Conservation (phyloP, 2,329 filamentous ascomycete genomes). For the Penicillium sp. region DNA sequence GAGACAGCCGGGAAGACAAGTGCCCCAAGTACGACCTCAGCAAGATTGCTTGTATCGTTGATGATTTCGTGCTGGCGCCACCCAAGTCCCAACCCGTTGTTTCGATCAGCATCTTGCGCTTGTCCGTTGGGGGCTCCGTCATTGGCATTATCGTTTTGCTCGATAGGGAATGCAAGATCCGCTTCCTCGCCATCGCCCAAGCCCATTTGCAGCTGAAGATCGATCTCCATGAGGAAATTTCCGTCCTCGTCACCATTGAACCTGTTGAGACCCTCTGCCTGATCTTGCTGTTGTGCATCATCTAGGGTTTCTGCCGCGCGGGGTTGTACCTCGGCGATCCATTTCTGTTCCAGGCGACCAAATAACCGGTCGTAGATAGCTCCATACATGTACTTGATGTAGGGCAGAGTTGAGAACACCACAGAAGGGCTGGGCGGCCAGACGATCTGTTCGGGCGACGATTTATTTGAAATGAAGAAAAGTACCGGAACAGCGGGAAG, state of each 20-base stretch:
- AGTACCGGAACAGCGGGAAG: slow-evolving; percentile 62
- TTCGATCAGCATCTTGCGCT: slow-evolving; percentile 24
- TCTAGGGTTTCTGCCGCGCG: slow-evolving; percentile 44
- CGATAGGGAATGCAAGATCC: slow-evolving; percentile 28
- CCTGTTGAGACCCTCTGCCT: slow-evolving; percentile 30
- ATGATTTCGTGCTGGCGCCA: slow-evolving; percentile 50
- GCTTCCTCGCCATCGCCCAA: slow-evolving; percentile 47
- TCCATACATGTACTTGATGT: slow-evolving; percentile 64
- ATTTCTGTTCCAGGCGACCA: slow-evolving; percentile 57
- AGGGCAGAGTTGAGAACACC: slow-evolving; percentile 65
- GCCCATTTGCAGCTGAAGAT: slow-evolving; percentile 53
- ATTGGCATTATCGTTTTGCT: slow-evolving; percentile 21
- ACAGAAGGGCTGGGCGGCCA: slow-evolving; percentile 68
- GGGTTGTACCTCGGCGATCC: slow-evolving; percentile 63
- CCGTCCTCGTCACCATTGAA: slow-evolving; percentile 37
- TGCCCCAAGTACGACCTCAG: slow-evolving; percentile 63
- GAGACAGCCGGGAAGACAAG: slow-evolving; percentile 81
- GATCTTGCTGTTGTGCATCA: slow-evolving; percentile 36
- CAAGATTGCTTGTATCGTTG: slow-evolving; percentile 55
- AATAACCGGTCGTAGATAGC: slow-evolving; percentile 61
- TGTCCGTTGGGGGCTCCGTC: slow-evolving; percentile 32
- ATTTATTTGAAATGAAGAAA: slow-evolving; percentile 51
- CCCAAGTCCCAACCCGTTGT: slow-evolving; percentile 33
- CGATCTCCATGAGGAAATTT: slow-evolving; percentile 50
- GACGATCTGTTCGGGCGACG: slow-evolving; percentile 46